Evolutionary conservation across 2,329 filamentous ascomycete species (phyloP), one percentile per base, ranked within the genome.

Genomic region (Scortechinia acanthostroma): DNA sequence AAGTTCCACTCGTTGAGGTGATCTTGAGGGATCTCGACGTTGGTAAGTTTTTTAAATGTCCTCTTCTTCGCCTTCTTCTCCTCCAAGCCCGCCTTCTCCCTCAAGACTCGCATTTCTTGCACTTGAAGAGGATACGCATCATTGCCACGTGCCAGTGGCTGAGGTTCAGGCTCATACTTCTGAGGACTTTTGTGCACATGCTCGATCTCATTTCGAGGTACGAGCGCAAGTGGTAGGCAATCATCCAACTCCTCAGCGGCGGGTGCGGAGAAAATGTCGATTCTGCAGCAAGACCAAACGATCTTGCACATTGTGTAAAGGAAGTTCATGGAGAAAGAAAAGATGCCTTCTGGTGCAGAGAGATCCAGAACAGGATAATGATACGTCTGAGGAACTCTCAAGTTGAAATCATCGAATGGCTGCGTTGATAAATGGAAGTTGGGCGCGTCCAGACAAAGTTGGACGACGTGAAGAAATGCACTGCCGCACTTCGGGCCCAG

Each of bases 401-500:
- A 51, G 22, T 56, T 53, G 3, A 68, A 52, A 43, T 68, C 64
- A 15, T 58, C 58, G 55, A 66, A 64, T 4, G 64, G 63, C 42
- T 66, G 60, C 3, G 63, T 64, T 1, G 63, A 65, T 17, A 64
- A 53, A 47, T 62, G 58, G 46, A 65, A 66, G 50, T 81, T 77
- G 2, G 76, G 76, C 6, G 77, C 73, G 54, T 71, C 70, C 40
- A 84, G 67, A 53, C 78, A 83, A 42, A 77, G 69, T 51, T 80
- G 73, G 10, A 83, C 79, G 3, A 74, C 73, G 49, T 77, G 72
- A 64, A 81, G 75, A 54, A 81, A 84, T 2, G 74, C 70, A 28
- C 68, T 77, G n/a, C 80, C 79, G 54, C 78, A 83, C 56, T 80
- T 83, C 0, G 74, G 71, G 2, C 73, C 76, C 22, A 84, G 61